Conservation (phyloP, 805 yeast genomes). For the Candida oleophila region DNA sequence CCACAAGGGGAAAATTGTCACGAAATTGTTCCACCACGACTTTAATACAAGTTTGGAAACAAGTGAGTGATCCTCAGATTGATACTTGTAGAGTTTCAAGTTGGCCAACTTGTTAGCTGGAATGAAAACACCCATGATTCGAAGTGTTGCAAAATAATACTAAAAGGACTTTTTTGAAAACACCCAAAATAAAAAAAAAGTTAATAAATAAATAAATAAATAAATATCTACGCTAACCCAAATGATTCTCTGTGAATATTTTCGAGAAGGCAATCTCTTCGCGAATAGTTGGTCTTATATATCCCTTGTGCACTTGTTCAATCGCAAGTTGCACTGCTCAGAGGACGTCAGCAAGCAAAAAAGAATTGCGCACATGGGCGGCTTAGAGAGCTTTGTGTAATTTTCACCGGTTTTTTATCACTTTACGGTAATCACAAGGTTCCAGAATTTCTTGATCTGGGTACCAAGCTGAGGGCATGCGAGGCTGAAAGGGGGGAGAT, state of each 20-base stretch:
- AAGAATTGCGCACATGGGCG: not conserved
- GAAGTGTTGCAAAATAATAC: not conserved
- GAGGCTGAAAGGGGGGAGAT: not conserved
- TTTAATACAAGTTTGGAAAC: conserved; percentile 73
- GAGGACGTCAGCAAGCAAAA: not conserved
- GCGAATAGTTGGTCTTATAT: too few relatives aligned
- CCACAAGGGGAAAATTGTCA: conserved; percentile 71
- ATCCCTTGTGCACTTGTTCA: not conserved
- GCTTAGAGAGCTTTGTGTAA: not conserved
- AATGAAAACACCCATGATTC: conserved; percentile 64
- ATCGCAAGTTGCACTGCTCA: not conserved
- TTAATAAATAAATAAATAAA: not conserved
- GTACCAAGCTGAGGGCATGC: not conserved
- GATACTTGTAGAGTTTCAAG: conserved; percentile 61
- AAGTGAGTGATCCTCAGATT: conserved; percentile 79
- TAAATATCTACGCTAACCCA: too few relatives aligned
- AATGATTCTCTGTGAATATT: too few relatives aligned
- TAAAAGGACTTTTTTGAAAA: not conserved
- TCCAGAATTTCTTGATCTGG: not conserved
- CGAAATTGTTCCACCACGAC: conserved; percentile 79
- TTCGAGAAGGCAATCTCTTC: too few relatives aligned
- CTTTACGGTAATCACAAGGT: not conserved
- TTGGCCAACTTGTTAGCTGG: conserved; percentile 52
- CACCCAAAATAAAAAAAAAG: not conserved
- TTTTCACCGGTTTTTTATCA: not conserved